Percentiles rank a stretch among this genome's conserved stretches.
Conservation (phyloP, 768 basidiomycete species). For the Cystobasidium onofrii region DNA sequence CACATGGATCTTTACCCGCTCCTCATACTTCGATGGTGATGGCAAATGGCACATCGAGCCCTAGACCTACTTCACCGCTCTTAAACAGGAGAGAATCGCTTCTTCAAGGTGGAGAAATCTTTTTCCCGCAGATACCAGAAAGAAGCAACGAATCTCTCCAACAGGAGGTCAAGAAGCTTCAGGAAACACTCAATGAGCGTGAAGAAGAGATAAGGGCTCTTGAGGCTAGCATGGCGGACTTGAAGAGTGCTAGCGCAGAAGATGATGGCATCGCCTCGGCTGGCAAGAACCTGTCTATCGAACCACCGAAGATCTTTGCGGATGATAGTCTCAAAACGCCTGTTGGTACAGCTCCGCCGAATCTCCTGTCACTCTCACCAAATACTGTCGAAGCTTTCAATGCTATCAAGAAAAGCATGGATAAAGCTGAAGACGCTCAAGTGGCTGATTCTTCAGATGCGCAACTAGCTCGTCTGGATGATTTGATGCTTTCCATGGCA, state of each 20-base stretch:
- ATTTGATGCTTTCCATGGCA: slow-evolving; percentile 96
- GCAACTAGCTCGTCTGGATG: slow-evolving; percentile 57
- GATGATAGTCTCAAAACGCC: neutral
- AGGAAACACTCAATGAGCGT: slow-evolving; percentile 80
- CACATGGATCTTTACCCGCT: slow-evolving; percentile 16
- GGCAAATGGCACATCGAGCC: slow-evolving; percentile 51
- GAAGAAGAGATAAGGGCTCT: slow-evolving; percentile 79
- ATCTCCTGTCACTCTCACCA: slow-evolving; percentile 52
- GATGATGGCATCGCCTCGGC: neutral
- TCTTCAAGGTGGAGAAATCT: slow-evolving; percentile 22
- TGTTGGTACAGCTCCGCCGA: neutral
- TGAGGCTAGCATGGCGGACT: slow-evolving; percentile 42
- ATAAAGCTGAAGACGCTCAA: slow-evolving; percentile 43
- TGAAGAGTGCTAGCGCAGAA: neutral
- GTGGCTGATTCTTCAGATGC: neutral
- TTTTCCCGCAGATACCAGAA: slow-evolving; percentile 50
- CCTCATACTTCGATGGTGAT: neutral
- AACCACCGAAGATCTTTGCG: neutral
- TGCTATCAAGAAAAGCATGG: slow-evolving; percentile 62
- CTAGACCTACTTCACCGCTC: slow-evolving; percentile 50
- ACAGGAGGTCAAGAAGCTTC: slow-evolving; percentile 89
- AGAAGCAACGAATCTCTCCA: slow-evolving; percentile 78
- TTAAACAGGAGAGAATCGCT: slow-evolving; percentile 46
- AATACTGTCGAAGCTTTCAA: slow-evolving; percentile 67
- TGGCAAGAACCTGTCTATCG: slow-evolving; percentile 26